phyloP scores from a whole-genome alignment of 495 filamentous ascomycete species.

The Letharia lupina region DNA sequence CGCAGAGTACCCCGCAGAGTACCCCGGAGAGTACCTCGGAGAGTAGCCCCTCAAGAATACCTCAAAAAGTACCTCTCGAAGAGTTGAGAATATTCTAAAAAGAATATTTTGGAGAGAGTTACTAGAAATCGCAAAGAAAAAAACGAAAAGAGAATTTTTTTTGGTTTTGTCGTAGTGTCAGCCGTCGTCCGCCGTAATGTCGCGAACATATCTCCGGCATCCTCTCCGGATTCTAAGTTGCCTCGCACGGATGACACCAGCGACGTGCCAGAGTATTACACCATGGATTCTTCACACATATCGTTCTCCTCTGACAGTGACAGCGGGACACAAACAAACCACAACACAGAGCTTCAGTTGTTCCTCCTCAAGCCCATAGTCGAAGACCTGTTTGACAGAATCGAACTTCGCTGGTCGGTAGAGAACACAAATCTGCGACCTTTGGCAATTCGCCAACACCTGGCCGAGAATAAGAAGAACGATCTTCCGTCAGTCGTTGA shows the following conservation, averaged over 20 bases:
- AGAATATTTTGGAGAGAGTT: too few species aligned
- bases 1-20: too few species aligned
- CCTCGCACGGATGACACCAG: neutral
- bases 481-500: slow-evolving; percentile 3
- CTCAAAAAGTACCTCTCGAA: too few species aligned
- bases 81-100: too few species aligned
- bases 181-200: too few species aligned
- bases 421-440: slow-evolving; percentile 2
- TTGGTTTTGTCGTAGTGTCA: too few species aligned
- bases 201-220: neutral
- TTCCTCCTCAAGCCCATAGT: slow-evolving; percentile 14
- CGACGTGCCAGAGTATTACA: neutral
- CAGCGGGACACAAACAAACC: neutral
- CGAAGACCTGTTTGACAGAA: slow-evolving; percentile 11
- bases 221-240: neutral
- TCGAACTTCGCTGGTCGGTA: slow-evolving; percentile 13
- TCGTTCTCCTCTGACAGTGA: neutral
- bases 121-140: too few species aligned
- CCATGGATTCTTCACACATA: neutral
- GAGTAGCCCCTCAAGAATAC: too few species aligned
- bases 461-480: slow-evolving; percentile 4
- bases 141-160: too few species aligned
- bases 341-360: neutral
- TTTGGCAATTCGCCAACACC: slow-evolving; percentile 5
- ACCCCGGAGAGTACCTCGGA: too few species aligned